A percentile compares a stretch with the other conserved stretches of the same genome.
Evolutionary conservation across 768 basidiomycete genomes (phyloP).

Genomic region (Trametes cinnabarina): DNA sequence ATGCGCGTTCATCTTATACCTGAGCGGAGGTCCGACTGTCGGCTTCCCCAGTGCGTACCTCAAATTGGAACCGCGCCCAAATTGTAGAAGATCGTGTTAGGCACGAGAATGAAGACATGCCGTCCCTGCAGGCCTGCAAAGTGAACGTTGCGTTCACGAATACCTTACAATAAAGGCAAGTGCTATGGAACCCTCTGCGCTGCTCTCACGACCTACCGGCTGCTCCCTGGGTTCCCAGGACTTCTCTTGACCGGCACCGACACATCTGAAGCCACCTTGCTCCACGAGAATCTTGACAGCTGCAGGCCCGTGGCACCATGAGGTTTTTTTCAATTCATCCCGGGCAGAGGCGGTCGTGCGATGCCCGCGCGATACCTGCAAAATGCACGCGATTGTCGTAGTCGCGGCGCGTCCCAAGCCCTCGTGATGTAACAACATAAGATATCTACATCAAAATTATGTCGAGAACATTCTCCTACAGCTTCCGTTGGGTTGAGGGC

Average conservation of each 20-base stretch:
- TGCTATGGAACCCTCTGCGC: background rate
- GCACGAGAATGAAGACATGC: background rate
- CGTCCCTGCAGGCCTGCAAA: background rate
- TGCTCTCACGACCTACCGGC: background rate
- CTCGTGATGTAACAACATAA: background rate
- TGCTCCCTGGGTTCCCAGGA: background rate
- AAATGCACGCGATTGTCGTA: constrained; percentile 6
- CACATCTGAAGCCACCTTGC: background rate
- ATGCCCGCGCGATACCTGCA: constrained; percentile 2
- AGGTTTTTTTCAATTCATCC: background rate
- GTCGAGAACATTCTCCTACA: background rate
- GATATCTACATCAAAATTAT: background rate
- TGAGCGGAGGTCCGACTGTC: background rate
- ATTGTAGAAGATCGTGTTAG: background rate
- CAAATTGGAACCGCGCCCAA: background rate
- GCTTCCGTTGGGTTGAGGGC: background rate
- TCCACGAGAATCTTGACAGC: background rate
- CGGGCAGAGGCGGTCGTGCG: background rate
- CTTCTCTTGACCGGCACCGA: background rate
- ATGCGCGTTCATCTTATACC: background rate
- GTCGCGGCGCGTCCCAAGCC: background rate
- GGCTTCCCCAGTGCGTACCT: background rate
- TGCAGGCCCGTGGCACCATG: background rate
- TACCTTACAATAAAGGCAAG: background rate
- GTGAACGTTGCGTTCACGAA: background rate